Base-by-base conservation (phyloP, 768 basidiomycete genomes). In the Russula dissimulans region DNA sequence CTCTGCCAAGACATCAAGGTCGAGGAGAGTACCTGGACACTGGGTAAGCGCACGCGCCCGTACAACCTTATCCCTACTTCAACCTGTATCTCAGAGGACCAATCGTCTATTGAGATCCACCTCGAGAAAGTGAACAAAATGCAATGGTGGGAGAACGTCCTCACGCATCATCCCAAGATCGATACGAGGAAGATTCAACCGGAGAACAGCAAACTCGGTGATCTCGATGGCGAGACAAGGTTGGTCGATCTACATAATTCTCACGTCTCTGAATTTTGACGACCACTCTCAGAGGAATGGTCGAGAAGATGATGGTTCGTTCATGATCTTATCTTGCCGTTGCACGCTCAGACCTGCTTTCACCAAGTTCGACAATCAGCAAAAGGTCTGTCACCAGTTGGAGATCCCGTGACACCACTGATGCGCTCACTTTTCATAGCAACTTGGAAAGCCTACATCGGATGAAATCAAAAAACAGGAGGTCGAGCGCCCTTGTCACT, bases 281-380 rank as follows among this genome's bases (percentile, higher is more conserved):
- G 4, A 22, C 5, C 42, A 50, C 65, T 41, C 3, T 68, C 53
- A 91, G 97, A 65, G 93, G 90, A 2, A 89, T 99, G 90, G 97
- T 99, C 4, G 97, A 99, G 74, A 99, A 99, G 78, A 99, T 99
- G 97, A 98, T 99, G 95, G 95, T 95, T 75, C 67, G 87, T 72
- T 29, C 47, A 39, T 42, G 52, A 60, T 51, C 63, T 60, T 7
- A 48, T 34, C 41, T 60, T 39, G 29, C 36, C 51, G 15, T 52
- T 7, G 32, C 43, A 44, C 14, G n/a, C 38, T 22, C 3, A 18
- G 15, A 7, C 36, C 29, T 15, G 38, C 42, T 26, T 43, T 50
- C 52, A 9, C 49, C 3, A 65, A 88, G 87, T 89, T 87, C 64
- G 87, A 89, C 68, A 87, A 88, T 64, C 86, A 87, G 69, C 86